A percentile compares a stretch with the other conserved stretches of the same genome.
Evolutionary conservation across 805 yeast species (phyloP).

Genomic region (Komagataella mondaviorum): DNA sequence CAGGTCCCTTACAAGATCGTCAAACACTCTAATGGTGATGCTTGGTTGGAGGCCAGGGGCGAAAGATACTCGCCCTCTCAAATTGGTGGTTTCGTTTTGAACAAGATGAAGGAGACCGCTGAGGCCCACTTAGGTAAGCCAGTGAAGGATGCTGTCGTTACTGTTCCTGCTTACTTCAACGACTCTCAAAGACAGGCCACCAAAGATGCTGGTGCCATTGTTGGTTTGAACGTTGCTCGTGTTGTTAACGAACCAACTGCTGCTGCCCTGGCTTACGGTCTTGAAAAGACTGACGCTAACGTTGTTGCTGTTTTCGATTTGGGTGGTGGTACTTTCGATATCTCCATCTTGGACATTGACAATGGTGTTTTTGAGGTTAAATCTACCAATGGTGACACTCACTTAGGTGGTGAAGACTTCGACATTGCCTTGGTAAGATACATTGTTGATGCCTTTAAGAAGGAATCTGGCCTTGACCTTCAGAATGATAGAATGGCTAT

Average conservation of each 20-base stretch:
- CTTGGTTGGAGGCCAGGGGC: constrained; percentile 44
- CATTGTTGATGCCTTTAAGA: constrained; percentile 44
- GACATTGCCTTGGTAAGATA: constrained; percentile 77
- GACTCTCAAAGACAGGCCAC: constrained; percentile 91
- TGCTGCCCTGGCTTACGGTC: constrained; percentile 91
- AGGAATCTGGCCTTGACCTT: constrained; percentile 41
- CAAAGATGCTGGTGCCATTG: constrained; percentile 96
- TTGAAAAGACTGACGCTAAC: constrained; percentile 51
- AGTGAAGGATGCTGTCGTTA: constrained; percentile 81
- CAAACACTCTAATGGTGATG: constrained; percentile 50
- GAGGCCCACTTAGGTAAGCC: constrained; percentile 82
- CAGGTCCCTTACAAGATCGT: constrained; percentile 53
- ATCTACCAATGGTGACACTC: constrained; percentile 94
- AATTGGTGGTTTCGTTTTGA: constrained; percentile 60
- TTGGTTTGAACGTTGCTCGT: constrained; percentile 81
- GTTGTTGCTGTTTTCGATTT: constrained; percentile 89
- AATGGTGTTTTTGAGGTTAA: constrained; percentile 97
- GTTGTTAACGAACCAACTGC: constrained; percentile 89
- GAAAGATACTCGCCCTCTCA: constrained; percentile 50
- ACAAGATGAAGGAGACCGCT: constrained; percentile 98
- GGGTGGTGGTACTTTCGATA: constrained; percentile 99
- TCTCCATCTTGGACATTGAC: constrained; percentile 91
- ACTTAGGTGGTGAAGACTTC: constrained; percentile 88
- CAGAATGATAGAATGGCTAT: constrained; percentile 40
- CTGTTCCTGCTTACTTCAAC: constrained; percentile 84